These are phyloP conservation scores for Lodderomyces elongisporus DNA, from an alignment of 1,139 yeast species.

Conservation along the genomic window DNA sequence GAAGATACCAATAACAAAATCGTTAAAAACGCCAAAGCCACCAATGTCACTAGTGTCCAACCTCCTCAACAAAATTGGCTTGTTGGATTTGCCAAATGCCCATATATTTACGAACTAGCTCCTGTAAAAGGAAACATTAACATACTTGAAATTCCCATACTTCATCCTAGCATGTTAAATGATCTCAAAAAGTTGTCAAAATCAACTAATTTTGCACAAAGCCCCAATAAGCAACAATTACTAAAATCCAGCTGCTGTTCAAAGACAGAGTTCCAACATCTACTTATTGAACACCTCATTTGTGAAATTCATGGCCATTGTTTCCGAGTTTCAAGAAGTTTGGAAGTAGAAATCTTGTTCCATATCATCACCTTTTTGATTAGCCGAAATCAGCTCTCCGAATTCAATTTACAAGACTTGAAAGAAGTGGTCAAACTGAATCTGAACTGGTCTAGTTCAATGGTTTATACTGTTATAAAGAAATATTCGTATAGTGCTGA, in stretches of 20 bases:
- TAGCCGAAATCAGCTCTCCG: no score
- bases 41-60: slow-evolving; percentile 5
- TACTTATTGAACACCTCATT: slow-evolving; percentile 58
- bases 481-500: no score
- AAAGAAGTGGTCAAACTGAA: no score
- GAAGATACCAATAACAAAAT: no score
- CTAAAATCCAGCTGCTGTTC: slow-evolving; percentile 44
- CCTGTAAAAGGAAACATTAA: slow-evolving; percentile 14
- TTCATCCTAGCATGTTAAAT: neutral
- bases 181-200: no score
- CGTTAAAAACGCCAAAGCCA: slow-evolving; percentile 12
- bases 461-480: no score
- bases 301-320: slow-evolving; percentile 34
- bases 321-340: slow-evolving; percentile 19
- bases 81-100: slow-evolving; percentile 40
- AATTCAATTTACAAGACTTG: no score
- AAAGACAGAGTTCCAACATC: slow-evolving; percentile 41
- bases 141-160: neutral
- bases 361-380: no score
- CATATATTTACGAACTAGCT: slow-evolving; percentile 50
- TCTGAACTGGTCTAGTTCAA: no score
- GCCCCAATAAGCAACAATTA: no score
- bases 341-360: slow-evolving; percentile 30
- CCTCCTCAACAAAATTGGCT: no score
- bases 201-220: no score